Conservation (phyloP, 73 alveolate species). For the Paramecium biaurelia region DNA sequence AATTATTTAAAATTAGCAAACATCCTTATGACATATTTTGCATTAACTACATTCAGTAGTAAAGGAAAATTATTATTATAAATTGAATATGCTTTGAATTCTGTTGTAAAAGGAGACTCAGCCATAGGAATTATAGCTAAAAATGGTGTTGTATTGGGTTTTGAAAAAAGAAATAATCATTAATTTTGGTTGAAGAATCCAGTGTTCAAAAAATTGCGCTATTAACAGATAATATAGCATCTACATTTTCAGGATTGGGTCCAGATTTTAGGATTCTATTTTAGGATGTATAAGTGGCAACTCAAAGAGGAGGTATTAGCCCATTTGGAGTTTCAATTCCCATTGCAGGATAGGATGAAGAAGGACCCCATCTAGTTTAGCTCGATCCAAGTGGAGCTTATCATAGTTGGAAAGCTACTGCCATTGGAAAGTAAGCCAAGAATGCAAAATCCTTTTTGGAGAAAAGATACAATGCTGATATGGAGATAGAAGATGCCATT, state of each 20-base stretch:
- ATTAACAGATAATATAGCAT: constrained; percentile 83
- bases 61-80: constrained; percentile 86
- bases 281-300: constrained; percentile 82
- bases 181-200: constrained; percentile 87
- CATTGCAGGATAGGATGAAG: constrained; percentile 94
- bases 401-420: constrained; percentile 93
- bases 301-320: constrained; percentile 95
- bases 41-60: constrained; percentile 87
- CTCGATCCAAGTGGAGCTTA: constrained; percentile 95
- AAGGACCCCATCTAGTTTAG: constrained; percentile 87
- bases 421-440: constrained; percentile 86
- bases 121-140: constrained; percentile 88
- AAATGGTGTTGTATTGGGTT: constrained; percentile 94
- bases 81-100: constrained; percentile 89
- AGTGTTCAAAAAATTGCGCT: constrained; percentile 76
- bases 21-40: constrained; percentile 48
- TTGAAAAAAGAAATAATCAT: constrained; percentile 89
- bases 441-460: constrained; percentile 91
- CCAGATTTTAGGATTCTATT: constrained; percentile 80
- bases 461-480: constrained; percentile 86
- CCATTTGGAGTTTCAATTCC: constrained; percentile 93
- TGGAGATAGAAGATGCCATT: constrained; percentile 93
- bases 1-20: neutral
- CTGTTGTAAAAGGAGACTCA: constrained; percentile 95
- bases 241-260: constrained; percentile 88